Percentiles rank a stretch among this genome's conserved stretches.
Conservation (phyloP, 495 filamentous ascomycete genomes). For the Penicillium alfredii region DNA sequence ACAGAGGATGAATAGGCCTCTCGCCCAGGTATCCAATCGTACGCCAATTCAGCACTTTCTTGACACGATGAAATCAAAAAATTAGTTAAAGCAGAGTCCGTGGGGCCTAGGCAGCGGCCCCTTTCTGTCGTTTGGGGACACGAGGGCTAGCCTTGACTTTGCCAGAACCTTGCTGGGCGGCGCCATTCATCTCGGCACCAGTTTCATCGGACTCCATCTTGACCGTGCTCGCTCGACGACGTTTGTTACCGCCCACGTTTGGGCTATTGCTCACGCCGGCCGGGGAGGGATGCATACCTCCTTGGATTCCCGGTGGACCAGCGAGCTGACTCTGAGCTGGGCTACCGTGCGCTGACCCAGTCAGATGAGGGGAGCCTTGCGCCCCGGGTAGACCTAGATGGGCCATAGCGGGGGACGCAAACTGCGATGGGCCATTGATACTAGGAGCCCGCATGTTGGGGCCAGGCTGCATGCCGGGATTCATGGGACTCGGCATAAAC, state of each 20-base stretch:
- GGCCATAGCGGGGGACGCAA: slow-evolving; percentile 46
- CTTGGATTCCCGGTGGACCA: slow-evolving; percentile 59
- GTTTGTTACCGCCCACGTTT: slow-evolving; percentile 64
- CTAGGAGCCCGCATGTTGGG: slow-evolving; percentile 29
- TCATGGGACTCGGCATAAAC: slow-evolving; percentile 29
- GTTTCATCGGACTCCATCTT: slow-evolving; percentile 67
- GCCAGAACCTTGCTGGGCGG: slow-evolving; percentile 26
- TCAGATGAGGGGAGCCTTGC: slow-evolving; percentile 41
- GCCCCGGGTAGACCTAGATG: slow-evolving; percentile 42
- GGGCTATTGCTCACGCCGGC: slow-evolving; percentile 83
- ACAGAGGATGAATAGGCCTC: slow-evolving; percentile 9
- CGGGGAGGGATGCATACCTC: slow-evolving; percentile 60
- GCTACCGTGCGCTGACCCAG: slow-evolving; percentile 42
- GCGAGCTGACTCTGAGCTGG: slow-evolving; percentile 40
- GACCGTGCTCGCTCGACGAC: slow-evolving; percentile 67
- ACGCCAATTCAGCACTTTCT: slow-evolving; percentile 32
- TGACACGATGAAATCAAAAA: slow-evolving; percentile 19
- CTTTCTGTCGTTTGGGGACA: slow-evolving; percentile 53
- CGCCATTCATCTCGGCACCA: slow-evolving; percentile 45
- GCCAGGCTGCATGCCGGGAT: slow-evolving; percentile 35
- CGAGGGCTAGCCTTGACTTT: slow-evolving; percentile 56
- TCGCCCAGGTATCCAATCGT: slow-evolving; percentile 31
- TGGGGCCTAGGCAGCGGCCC: slow-evolving; percentile 18
- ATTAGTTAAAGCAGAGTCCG: slow-evolving; percentile 8
- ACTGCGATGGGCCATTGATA: slow-evolving; percentile 40